A percentile compares a stretch with the other conserved stretches of the same genome.
Conservation (phyloP, 345 rosid genomes). For the Erucastrum elatum region DNA sequence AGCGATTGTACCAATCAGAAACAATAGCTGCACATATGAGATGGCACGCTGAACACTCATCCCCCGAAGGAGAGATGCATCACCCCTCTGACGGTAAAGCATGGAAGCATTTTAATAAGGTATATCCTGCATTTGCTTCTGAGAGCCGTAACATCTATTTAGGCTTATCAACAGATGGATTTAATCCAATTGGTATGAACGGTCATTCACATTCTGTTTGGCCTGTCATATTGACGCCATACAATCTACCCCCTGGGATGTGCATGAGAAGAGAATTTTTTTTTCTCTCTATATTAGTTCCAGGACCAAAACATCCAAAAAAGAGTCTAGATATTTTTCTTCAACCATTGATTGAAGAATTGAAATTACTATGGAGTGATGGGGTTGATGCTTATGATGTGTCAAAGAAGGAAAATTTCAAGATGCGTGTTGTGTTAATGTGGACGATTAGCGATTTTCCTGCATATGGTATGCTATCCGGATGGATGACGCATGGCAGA, state of each 20-base stretch:
- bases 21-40: not conserved
- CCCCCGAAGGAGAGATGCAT: not conserved
- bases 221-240: not conserved
- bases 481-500: too few relatives aligned
- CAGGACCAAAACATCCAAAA: too few relatives aligned
- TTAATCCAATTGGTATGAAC: not conserved
- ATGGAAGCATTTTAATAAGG: not conserved
- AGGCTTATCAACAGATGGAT: not conserved
- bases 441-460: too few relatives aligned
- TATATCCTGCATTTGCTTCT: not conserved
- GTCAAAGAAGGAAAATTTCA: too few relatives aligned
- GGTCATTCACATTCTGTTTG: not conserved
- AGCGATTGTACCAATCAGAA: too few relatives aligned
- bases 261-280: not conserved
- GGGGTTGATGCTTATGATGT: too few relatives aligned
- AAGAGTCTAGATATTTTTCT: too few relatives aligned
- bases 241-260: not conserved
- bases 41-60: not conserved
- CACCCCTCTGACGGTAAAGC: not conserved
- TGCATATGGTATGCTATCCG: too few relatives aligned
- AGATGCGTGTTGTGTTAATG: too few relatives aligned
- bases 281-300: not conserved
- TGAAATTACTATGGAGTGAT: too few relatives aligned
- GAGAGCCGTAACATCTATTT: not conserved
- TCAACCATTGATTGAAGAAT: too few relatives aligned